A percentile compares a stretch with the other conserved stretches of the same genome.
phyloP scores from a whole-genome alignment of 768 basidiomycete species.

The Cytidiella melzeri region DNA sequence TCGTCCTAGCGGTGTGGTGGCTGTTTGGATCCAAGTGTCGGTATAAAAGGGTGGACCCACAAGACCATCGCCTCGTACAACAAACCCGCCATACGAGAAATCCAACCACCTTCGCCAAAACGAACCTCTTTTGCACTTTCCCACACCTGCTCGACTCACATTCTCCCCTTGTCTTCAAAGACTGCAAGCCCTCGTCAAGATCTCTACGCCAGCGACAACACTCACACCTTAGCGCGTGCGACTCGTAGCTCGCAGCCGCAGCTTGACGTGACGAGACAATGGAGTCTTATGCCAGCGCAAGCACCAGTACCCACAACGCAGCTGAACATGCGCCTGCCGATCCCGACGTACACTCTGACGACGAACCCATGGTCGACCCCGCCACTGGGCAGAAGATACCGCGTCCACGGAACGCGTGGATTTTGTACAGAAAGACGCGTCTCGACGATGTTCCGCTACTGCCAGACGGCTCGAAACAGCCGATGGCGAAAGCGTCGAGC shows the following conservation, averaged over 20 bases:
- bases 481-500: constrained; percentile 11
- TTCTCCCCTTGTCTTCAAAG: no score
- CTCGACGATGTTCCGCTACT: constrained; percentile 2
- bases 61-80: constrained; percentile 11
- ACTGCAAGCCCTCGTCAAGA: no score
- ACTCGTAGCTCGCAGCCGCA: neutral
- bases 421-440: constrained; percentile 10
- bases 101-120: constrained; percentile 5
- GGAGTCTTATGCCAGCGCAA: neutral
- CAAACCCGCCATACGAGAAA: constrained; percentile 1
- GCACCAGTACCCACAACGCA: neutral
- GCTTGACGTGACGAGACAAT: constrained; percentile 3
- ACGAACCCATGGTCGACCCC: constrained; percentile 9
- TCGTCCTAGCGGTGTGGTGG: neutral
- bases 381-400: constrained; percentile 12
- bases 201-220: neutral
- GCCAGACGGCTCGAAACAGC: constrained; percentile 5
- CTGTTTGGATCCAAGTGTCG: neutral
- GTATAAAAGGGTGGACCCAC: constrained; percentile 11
- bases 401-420: constrained; percentile 12
- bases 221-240: neutral
- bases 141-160: neutral
- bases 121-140: neutral
- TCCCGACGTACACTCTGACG: constrained; percentile 6
- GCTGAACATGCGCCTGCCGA: constrained; percentile 1